A percentile compares a stretch with the other conserved stretches of the same genome.
Evolutionary conservation across 208 protist genomes (phyloP).

Genomic region (Angomonas deanei): DNA sequence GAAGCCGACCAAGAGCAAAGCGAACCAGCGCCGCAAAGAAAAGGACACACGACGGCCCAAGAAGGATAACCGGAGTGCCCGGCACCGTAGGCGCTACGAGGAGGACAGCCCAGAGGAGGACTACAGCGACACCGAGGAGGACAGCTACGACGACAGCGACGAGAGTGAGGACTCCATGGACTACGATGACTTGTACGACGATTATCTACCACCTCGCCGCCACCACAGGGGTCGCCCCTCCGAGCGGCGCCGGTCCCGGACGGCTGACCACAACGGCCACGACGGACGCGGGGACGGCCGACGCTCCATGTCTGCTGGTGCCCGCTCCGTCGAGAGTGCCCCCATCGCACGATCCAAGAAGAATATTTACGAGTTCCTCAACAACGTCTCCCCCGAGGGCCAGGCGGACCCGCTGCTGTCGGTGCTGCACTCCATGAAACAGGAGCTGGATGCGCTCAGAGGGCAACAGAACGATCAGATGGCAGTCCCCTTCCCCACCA

Average conservation of each 20-base stretch:
- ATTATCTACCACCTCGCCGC: neutral
- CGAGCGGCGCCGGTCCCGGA: neutral
- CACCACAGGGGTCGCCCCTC: neutral
- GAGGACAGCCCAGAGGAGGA: conserved; percentile 1
- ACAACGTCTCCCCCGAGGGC: neutral
- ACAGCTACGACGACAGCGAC: conserved; percentile 10
- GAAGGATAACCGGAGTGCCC: neutral
- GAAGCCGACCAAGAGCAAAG: conserved; percentile 1
- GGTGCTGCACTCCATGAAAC: conserved; percentile 19
- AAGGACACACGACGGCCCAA: neutral
- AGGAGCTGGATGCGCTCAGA: conserved; percentile 21
- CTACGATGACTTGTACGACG: conserved; percentile 6
- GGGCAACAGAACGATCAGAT: conserved; percentile 6
- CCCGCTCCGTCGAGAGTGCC: neutral
- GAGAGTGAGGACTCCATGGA: conserved; percentile 2
- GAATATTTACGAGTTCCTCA: neutral
- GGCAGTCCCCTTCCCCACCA: conserved; percentile 26
- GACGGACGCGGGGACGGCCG: too few species aligned
- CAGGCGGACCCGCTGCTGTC: conserved; percentile 13
- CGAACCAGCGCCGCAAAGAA: neutral
- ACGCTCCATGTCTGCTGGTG: too few species aligned
- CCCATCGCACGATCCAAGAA: neutral
- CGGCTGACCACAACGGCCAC: too few species aligned
- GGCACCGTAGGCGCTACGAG: conserved; percentile 6
- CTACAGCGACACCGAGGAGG: neutral